These are phyloP conservation scores for Candida broadrunensis DNA, from an alignment of 805 yeast species.

Conservation along the genomic window DNA sequence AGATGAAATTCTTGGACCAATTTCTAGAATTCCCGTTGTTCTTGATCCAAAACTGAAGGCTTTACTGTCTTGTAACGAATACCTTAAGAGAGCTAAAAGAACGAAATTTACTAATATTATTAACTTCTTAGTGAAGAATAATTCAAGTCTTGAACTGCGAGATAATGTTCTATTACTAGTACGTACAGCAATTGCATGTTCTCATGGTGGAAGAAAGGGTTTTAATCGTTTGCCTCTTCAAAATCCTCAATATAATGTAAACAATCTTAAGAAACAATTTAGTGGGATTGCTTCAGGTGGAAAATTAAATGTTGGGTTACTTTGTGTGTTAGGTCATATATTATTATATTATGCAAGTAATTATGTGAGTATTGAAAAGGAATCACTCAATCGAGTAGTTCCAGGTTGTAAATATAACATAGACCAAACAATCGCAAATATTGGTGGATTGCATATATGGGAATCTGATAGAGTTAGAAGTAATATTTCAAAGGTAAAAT, in stretches of 20 bases:
- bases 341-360: neutral
- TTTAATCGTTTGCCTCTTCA: neutral
- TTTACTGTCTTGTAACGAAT: no score
- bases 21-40: no score
- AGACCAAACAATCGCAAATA: neutral
- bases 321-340: constrained; percentile 1
- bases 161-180: neutral
- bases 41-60: no score
- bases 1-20: no score
- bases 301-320: neutral
- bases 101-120: no score
- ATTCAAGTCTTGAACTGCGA: neutral
- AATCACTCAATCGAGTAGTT: neutral
- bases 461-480: neutral
- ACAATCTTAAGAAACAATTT: neutral
- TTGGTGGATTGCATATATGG: constrained; percentile 2
- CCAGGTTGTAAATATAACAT: neutral
- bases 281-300: neutral
- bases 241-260: neutral
- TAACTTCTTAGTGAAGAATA: neutral
- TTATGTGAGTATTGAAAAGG: neutral
- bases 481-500: neutral
- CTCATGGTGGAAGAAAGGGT: constrained; percentile 1
- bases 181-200: neutral
- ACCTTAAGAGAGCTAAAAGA: no score